These are phyloP conservation scores for Trichosanthes truncata DNA, from an alignment of 306 rosid genomes.

Conservation along the genomic window DNA sequence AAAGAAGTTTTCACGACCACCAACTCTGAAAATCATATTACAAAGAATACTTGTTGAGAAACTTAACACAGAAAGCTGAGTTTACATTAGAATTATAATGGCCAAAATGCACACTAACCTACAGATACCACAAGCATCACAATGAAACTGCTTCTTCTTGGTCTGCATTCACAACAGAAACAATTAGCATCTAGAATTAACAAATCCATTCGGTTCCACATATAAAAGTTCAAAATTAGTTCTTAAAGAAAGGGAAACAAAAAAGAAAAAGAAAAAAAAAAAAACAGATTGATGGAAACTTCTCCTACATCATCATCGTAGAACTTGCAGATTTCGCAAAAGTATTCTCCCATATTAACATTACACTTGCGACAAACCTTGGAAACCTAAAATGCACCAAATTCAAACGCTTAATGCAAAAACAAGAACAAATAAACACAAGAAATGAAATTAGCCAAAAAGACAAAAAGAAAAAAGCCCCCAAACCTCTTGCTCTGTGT, in stretches of 20 bases:
- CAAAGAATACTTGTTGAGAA: not conserved
- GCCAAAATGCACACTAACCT: constrained; percentile 30
- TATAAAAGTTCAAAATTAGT: not conserved
- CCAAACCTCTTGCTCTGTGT: constrained; percentile 44
- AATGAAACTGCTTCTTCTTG: constrained; percentile 49
- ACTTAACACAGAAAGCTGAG: not conserved
- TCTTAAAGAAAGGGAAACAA: not conserved
- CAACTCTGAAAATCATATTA: constrained; percentile 30
- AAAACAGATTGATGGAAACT: not conserved
- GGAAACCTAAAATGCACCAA: constrained; percentile 34
- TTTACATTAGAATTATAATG: not conserved
- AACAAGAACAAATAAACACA: not conserved
- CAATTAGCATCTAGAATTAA: not conserved
- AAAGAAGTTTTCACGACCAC: constrained; percentile 47
- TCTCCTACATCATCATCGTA: constrained; percentile 28
- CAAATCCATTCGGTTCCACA: not conserved
- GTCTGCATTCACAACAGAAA: constrained; percentile 31
- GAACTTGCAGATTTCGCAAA: constrained; percentile 59
- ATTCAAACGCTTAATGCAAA: not conserved
- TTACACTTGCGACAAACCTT: constrained; percentile 50
- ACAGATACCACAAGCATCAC: constrained; percentile 69
- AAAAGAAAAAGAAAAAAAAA: not conserved
- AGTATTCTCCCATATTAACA: constrained; percentile 65
- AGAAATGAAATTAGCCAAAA: not conserved
- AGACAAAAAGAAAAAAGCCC: not conserved